A percentile compares a stretch with the other conserved stretches of the same genome.
phyloP scores from a whole-genome alignment of 139 green algal species.

The Coelastrella sp. region DNA sequence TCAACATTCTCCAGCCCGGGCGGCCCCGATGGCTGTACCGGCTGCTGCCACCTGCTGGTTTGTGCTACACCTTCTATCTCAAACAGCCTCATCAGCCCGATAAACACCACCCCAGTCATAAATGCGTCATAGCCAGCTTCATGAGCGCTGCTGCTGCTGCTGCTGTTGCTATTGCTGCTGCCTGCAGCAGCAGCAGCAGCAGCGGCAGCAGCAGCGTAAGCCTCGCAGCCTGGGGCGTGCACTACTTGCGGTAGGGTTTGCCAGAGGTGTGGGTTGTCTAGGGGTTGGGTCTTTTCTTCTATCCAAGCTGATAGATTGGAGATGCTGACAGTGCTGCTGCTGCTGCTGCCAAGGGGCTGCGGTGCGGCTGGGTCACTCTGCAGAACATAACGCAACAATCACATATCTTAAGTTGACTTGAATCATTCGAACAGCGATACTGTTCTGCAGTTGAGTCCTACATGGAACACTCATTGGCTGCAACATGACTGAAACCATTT shows the following conservation, averaged over 20 bases:
- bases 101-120: constrained; percentile 78
- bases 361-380: background rate
- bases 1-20: background rate
- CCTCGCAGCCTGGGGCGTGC: background rate
- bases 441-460: background rate
- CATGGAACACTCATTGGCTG: no score
- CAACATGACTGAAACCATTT: no score
- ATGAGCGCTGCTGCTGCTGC: constrained; percentile 56
- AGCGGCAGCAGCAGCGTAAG: constrained; percentile 11
- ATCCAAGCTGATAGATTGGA: background rate
- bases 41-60: constrained; percentile 1
- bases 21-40: background rate
- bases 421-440: background rate
- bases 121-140: constrained; percentile 87
- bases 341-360: background rate
- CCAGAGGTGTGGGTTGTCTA: background rate
- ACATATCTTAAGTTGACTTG: background rate
- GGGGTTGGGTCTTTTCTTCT: background rate
- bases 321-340: background rate
- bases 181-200: constrained; percentile 1
- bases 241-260: background rate
- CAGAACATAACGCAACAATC: background rate
- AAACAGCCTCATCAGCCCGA: constrained; percentile 54
- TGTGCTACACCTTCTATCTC: constrained; percentile 17
- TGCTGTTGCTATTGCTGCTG: constrained; percentile 25